Evolutionary conservation across 2,329 filamentous ascomycete genomes (phyloP).

Genomic region (Fusarium mexicanum): DNA sequence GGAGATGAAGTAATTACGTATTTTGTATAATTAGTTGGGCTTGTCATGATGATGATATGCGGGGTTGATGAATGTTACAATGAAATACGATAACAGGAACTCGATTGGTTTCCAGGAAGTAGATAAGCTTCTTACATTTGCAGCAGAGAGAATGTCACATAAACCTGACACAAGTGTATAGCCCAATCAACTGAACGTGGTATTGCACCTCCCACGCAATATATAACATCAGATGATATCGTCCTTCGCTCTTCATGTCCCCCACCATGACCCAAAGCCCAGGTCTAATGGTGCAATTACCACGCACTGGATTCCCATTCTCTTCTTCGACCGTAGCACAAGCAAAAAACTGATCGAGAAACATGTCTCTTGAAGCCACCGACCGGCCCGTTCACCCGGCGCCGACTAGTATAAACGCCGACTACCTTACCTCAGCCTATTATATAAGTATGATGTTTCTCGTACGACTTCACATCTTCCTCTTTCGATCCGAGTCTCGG

Average conservation of each 20-base stretch:
- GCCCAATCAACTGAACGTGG: background rate
- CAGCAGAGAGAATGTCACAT: background rate
- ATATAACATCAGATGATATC: background rate
- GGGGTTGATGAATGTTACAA: slow-evolving; percentile 10
- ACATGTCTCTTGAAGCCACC: background rate
- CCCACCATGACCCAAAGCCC: slow-evolving; percentile 13
- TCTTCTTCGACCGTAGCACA: background rate
- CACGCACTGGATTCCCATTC: background rate
- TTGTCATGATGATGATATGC: slow-evolving; percentile 2
- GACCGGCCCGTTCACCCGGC: slow-evolving; percentile 14
- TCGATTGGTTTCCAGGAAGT: background rate
- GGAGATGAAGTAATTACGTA: background rate
- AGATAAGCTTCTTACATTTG: background rate
- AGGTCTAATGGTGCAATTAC: slow-evolving; percentile 18
- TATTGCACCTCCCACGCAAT: background rate
- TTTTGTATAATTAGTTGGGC: background rate
- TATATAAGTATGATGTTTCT: slow-evolving; percentile 5
- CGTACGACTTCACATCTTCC: slow-evolving; percentile 30
- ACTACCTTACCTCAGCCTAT: background rate
- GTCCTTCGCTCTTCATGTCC: background rate
- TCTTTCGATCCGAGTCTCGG: slow-evolving; percentile 19
- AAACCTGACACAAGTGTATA: background rate
- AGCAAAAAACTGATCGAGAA: background rate
- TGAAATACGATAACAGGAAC: background rate
- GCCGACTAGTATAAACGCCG: slow-evolving; percentile 1